Conservation (phyloP, 2,329 filamentous ascomycete genomes). For the Cytospora piceicola region DNA sequence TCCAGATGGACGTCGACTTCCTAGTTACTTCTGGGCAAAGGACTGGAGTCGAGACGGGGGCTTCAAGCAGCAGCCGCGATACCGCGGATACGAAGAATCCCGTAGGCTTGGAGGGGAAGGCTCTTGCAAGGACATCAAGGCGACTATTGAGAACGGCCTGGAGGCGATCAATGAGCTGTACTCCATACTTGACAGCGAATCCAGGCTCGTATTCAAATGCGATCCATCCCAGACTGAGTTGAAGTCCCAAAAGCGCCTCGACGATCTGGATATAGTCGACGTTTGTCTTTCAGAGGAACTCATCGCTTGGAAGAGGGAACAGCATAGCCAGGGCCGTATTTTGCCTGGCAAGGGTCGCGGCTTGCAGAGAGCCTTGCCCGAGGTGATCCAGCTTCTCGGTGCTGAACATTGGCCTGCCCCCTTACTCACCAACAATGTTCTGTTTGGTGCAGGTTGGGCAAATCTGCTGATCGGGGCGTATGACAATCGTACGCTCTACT, state of each 20-base stretch:
- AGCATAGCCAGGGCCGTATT: neutral
- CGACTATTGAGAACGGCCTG: slow-evolving; percentile 9
- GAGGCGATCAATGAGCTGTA: slow-evolving; percentile 2
- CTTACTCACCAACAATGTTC: slow-evolving; percentile 9
- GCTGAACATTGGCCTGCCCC: slow-evolving; percentile 18
- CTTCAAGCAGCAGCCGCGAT: slow-evolving; percentile 13
- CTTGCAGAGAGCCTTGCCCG: slow-evolving; percentile 5
- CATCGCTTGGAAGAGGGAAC: slow-evolving; percentile 2
- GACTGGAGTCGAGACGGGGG: slow-evolving; percentile 11
- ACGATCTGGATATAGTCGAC: slow-evolving; percentile 6
- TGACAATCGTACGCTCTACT: slow-evolving; percentile 15
- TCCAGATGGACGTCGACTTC: slow-evolving; percentile 5
- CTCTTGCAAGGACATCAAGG: neutral
- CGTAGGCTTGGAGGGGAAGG: slow-evolving; percentile 7
- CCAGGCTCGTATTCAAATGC: neutral
- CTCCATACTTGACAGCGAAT: neutral
- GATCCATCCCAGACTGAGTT: neutral
- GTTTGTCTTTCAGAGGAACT: slow-evolving; percentile 12
- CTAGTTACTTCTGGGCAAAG: slow-evolving; percentile 13
- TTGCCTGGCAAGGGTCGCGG: slow-evolving; percentile 2
- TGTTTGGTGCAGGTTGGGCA: slow-evolving; percentile 15
- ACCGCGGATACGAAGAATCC: slow-evolving; percentile 20
- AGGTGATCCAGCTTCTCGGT: slow-evolving; percentile 17
- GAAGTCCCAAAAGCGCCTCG: neutral
- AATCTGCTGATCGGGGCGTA: slow-evolving; percentile 20